Percentiles rank a stretch among this genome's conserved stretches.
phyloP scores from a whole-genome alignment of 352 stramenopile genomes.

The Globisporangium sylvaticum region DNA sequence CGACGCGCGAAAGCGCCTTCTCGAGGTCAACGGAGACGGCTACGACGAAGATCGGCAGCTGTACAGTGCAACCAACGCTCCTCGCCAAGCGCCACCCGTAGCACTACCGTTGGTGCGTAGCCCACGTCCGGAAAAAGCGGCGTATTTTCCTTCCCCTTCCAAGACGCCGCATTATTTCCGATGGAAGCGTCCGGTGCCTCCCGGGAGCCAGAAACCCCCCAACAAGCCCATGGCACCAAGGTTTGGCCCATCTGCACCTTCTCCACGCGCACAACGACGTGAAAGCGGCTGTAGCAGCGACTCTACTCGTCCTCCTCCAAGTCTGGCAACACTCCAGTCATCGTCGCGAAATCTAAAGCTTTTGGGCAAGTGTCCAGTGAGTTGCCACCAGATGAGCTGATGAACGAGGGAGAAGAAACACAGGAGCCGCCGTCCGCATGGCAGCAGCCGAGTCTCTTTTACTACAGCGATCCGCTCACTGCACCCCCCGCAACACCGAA shows the following conservation, averaged over 20 bases:
- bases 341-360: slow-evolving; percentile 8
- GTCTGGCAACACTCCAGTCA: slow-evolving; percentile 8
- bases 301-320: not conserved
- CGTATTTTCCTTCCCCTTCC: slow-evolving; percentile 36
- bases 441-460: slow-evolving; percentile 20
- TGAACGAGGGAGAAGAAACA: not conserved
- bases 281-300: not conserved
- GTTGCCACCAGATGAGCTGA: not conserved
- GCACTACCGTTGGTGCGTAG: slow-evolving; percentile 54
- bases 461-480: slow-evolving; percentile 18
- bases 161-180: slow-evolving; percentile 63
- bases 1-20: slow-evolving; percentile 16
- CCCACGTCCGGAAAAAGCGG: slow-evolving; percentile 29
- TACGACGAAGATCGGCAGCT: slow-evolving; percentile 17
- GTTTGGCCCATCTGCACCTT: not conserved
- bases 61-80: not conserved
- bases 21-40: slow-evolving; percentile 9
- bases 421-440: slow-evolving; percentile 3
- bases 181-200: slow-evolving; percentile 36
- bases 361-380: not conserved
- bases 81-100: slow-evolving; percentile 20
- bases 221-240: slow-evolving; percentile 8
- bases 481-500: not conserved
- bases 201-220: slow-evolving; percentile 5
- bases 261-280: slow-evolving; percentile 17